Conservation (phyloP, 2,329 filamentous ascomycete genomes). For the Ophiostoma himal-ulmi region DNA sequence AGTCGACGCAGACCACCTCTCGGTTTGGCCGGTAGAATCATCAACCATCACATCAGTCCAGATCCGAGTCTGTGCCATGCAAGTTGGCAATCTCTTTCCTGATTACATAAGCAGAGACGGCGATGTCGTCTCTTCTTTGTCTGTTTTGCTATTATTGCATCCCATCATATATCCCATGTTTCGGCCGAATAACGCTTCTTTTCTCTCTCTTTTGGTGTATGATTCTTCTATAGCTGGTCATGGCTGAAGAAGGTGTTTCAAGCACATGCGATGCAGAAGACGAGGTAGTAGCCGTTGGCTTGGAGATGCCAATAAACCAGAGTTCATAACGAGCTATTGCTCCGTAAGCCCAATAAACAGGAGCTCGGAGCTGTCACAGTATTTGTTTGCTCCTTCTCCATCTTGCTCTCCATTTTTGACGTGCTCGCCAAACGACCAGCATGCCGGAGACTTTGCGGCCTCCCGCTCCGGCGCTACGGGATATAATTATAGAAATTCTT, state of each 20-base stretch:
- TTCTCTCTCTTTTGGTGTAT: not conserved
- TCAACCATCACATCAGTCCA: not conserved
- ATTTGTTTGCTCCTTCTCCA: not conserved
- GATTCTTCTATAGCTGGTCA: not conserved
- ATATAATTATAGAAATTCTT: not conserved
- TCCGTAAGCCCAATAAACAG: not conserved
- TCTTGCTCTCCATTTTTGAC: not conserved
- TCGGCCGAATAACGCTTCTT: not conserved
- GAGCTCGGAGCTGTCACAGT: not conserved
- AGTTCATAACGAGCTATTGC: not conserved
- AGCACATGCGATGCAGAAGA: not conserved
- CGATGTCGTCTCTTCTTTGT: not conserved
- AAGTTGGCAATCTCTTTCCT: not conserved
- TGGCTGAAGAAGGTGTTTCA: not conserved
- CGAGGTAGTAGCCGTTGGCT: not conserved
- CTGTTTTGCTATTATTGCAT: not conserved
- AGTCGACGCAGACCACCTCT: slow-evolving; percentile 27
- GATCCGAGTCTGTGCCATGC: not conserved
- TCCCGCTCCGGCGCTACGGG: not conserved
- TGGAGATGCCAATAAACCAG: not conserved
- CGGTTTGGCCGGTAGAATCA: slow-evolving; percentile 20
- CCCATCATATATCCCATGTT: not conserved
- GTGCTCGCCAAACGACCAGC: not conserved
- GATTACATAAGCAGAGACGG: not conserved
- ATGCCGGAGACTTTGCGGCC: not conserved